phyloP scores from a whole-genome alignment of 2,329 filamentous ascomycete species.

The Ophiostoma sp. region DNA sequence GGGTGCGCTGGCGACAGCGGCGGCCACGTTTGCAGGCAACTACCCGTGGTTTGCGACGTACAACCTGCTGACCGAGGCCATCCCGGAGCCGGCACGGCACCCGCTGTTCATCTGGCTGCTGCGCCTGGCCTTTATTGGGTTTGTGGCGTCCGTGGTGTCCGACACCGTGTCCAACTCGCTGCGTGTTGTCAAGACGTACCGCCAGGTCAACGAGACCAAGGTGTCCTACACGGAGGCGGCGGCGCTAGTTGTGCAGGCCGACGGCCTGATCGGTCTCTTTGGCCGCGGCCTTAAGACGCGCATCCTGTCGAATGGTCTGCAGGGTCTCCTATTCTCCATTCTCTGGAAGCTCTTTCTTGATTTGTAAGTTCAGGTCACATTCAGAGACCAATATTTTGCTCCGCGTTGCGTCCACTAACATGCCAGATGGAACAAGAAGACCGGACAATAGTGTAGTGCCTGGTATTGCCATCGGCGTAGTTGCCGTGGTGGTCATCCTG shows the following conservation, averaged over 20 bases:
- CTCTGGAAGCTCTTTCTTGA: slow-evolving; percentile 47
- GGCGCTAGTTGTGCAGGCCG: slow-evolving; percentile 36
- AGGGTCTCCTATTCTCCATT: slow-evolving; percentile 44
- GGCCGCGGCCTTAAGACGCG: slow-evolving; percentile 44
- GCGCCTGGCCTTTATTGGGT: slow-evolving; percentile 41
- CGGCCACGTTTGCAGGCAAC: slow-evolving; percentile 45
- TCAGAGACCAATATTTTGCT: too few species aligned
- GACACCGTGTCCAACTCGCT: slow-evolving; percentile 45
- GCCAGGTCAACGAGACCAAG: slow-evolving; percentile 45
- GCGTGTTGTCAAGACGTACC: slow-evolving; percentile 45
- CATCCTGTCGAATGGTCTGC: slow-evolving; percentile 45
- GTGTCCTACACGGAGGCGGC: slow-evolving; percentile 45
- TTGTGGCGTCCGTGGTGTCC: slow-evolving; percentile 42
- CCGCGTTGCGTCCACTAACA: background rate
- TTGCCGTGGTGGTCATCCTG: background rate
- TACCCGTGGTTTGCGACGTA: slow-evolving; percentile 50
- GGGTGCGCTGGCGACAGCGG: slow-evolving; percentile 45
- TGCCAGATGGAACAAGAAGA: slow-evolving; percentile 17
- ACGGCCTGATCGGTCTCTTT: slow-evolving; percentile 40
- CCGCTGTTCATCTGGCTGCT: slow-evolving; percentile 40
- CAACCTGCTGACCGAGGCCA: slow-evolving; percentile 38
- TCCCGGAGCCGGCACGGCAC: slow-evolving; percentile 39
- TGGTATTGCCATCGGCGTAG: background rate
- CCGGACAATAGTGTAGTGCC: slow-evolving; percentile 4
- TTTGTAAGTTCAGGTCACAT: slow-evolving; percentile 35